Base-by-base conservation (phyloP, 176 grass and related monocot species). In the Elymus sibiricus region DNA sequence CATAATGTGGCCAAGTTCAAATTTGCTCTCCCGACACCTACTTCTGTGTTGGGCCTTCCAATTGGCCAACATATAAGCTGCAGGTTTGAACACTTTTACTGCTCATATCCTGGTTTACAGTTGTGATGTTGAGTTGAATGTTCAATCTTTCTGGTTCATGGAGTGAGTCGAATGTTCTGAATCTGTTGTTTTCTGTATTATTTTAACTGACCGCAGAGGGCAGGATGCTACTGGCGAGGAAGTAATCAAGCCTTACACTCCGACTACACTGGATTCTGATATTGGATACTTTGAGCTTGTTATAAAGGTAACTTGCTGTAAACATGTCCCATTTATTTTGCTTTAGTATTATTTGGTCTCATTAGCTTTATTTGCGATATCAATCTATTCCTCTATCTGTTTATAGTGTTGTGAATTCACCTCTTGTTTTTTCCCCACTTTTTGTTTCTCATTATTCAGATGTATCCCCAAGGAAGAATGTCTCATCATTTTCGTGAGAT, bases 391-490 rank as follows among this genome's bases (percentile, higher is more conserved):
- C n/a, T 66, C 3, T 21, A 0, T 61, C 2, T 77, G 34, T 83
- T 14, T 84, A 27, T 42, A 61, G 8, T 17, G 28, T 80, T 73
- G 55, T 76, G 28, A 77, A 59, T 83, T 69, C 53, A 83, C 42
- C 16, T 2, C 15, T 53, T 51, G 15, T 9, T 35, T 43, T 68
- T 72, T 59, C 9, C 31, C 12, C 31, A 11, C n/a, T n/a, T 28
- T 65, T 46, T 25, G 7, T 16, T 70, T 85, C 32, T 31, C 55
- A 58, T 56, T 56, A 42, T 84, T 32, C 35, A 98, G 96, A 98
- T 98, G 93, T 95, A 98, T 79, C 93, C 91, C 74, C 91, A 98
- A 95, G 96, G 96, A 87, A 98, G 96, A 89, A 98, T 94, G 96
- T 98, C 93, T 61, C 96, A 98, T 89, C 96, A 98, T 94, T 95